Evolutionary conservation across 192 early-diverging fungal genomes (phyloP).

Genomic region (Entophlyctis luteolus): DNA sequence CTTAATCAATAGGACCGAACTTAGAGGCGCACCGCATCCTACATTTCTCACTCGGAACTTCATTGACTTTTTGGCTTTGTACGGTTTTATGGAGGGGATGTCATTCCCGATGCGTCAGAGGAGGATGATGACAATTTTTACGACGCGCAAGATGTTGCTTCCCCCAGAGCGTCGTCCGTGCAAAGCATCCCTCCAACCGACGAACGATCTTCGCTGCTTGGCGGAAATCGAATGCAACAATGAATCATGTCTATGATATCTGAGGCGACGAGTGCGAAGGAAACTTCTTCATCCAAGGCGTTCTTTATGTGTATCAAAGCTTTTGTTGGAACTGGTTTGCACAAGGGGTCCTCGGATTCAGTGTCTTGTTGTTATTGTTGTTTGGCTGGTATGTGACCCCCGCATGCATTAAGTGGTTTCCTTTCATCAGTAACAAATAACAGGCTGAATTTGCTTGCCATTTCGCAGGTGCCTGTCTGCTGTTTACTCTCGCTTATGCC

Average conservation of each 20-base stretch:
- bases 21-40: slow-evolving; percentile 59
- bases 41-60: slow-evolving; percentile 80
- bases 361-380: slow-evolving; percentile 38
- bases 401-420: too few relatives aligned
- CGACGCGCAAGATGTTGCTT: too few relatives aligned
- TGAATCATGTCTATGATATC: too few relatives aligned
- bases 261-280: slow-evolving; percentile 30
- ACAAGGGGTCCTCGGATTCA: slow-evolving; percentile 51
- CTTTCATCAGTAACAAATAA: too few relatives aligned
- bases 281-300: slow-evolving; percentile 48
- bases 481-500: too few relatives aligned
- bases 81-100: slow-evolving; percentile 92
- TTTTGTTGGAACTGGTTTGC: slow-evolving; percentile 62
- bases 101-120: slow-evolving; percentile 71
- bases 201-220: slow-evolving; percentile 40
- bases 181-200: too few relatives aligned
- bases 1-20: slow-evolving; percentile 65
- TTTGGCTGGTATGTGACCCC: slow-evolving; percentile 49
- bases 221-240: too few relatives aligned
- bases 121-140: slow-evolving; percentile 51
- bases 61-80: slow-evolving; percentile 89
- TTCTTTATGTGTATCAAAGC: slow-evolving; percentile 62
- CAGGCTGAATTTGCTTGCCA: slow-evolving; percentile 46
- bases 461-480: slow-evolving; percentile 50
- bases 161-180: too few relatives aligned